phyloP scores from a whole-genome alignment of 2,329 filamentous ascomycete genomes.

The Anthostomella pinea region DNA sequence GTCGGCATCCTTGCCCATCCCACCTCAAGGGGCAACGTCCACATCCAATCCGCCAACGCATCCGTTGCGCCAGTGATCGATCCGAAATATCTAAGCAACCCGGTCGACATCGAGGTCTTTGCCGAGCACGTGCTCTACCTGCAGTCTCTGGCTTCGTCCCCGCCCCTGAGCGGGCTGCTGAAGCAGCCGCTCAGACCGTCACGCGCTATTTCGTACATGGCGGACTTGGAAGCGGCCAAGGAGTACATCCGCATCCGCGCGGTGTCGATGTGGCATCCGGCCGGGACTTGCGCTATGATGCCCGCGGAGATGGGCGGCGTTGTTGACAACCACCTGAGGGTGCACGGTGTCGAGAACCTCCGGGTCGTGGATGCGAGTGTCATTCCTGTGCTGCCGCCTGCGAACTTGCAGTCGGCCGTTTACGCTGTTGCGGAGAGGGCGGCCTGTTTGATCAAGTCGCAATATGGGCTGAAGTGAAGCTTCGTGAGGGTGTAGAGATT shows the following conservation, averaged over 20 bases:
- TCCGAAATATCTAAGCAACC: slow-evolving; percentile 16
- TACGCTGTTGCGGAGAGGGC: too few species aligned
- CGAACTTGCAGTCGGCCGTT: too few species aligned
- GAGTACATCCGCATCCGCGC: slow-evolving; percentile 8
- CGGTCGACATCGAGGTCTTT: slow-evolving; percentile 17
- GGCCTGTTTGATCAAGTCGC: too few species aligned
- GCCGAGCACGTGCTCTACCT: slow-evolving; percentile 17
- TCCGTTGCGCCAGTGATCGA: slow-evolving; percentile 10
- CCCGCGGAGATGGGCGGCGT: too few species aligned
- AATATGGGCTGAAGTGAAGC: too few species aligned
- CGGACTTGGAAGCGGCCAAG: slow-evolving; percentile 15
- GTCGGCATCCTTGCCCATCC: slow-evolving; percentile 10
- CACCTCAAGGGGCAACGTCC: slow-evolving; percentile 16
- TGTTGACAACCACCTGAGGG: too few species aligned
- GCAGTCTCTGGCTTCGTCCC: slow-evolving; percentile 4
- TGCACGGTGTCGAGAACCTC: too few species aligned
- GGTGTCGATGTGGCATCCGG: slow-evolving; percentile 23
- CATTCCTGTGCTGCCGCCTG: too few species aligned
- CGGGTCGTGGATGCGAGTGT: too few species aligned
- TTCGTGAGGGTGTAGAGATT: too few species aligned
- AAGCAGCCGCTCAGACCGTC: slow-evolving; percentile 9
- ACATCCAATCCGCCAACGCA: slow-evolving; percentile 11
- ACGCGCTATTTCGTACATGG: slow-evolving; percentile 1
- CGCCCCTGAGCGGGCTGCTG: slow-evolving; percentile 14
- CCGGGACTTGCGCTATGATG: slow-evolving; percentile 33